Percentiles rank a stretch among this genome's conserved stretches.
Conservation (phyloP, 2,329 filamentous ascomycete genomes). For the Elsinoe ampelina region DNA sequence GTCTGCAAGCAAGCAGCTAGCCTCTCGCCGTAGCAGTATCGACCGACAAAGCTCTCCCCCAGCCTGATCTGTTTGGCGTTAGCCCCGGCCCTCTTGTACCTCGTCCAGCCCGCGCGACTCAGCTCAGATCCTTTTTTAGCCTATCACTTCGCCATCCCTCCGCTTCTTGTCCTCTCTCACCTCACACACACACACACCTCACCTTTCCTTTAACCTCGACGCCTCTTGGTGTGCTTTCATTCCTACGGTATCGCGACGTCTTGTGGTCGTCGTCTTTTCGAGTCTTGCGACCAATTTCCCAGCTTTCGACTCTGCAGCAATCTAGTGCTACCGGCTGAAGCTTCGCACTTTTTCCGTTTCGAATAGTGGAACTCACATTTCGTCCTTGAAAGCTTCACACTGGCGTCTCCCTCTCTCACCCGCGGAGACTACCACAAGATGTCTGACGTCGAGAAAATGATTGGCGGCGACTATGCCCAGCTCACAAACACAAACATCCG, state of each 20-base stretch:
- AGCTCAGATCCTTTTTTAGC: conserved; percentile 11
- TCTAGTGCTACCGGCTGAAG: not conserved
- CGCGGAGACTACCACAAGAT: conserved; percentile 29
- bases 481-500: conserved; percentile 55
- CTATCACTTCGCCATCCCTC: conserved; percentile 3
- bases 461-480: conserved; percentile 39
- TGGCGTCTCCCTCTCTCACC: not conserved
- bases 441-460: conserved; percentile 40
- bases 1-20: not conserved
- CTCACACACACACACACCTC: not conserved
- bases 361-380: not conserved
- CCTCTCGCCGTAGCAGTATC: not conserved
- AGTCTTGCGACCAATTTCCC: not conserved
- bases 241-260: not conserved
- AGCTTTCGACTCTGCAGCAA: not conserved
- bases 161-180: not conserved
- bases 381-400: conserved; percentile 16
- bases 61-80: conserved; percentile 4
- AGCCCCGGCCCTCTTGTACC: not conserved
- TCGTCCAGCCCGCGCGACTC: not conserved
- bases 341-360: not conserved
- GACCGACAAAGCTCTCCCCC: not conserved
- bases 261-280: not conserved
- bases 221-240: not conserved
- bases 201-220: not conserved